Base-by-base conservation (phyloP, 2,329 filamentous ascomycete species). In the Whalleya microplaca region DNA sequence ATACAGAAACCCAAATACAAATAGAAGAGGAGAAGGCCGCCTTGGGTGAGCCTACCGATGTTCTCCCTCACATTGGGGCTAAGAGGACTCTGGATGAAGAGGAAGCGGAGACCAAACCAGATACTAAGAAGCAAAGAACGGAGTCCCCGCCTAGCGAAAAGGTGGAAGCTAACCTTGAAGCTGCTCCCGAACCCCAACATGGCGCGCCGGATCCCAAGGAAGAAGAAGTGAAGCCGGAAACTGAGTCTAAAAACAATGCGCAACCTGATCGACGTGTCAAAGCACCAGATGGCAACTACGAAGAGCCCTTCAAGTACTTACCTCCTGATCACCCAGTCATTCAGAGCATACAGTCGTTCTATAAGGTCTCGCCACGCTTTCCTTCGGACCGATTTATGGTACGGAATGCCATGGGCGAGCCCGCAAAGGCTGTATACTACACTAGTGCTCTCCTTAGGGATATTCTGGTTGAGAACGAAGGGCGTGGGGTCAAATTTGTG, bases 381-480 rank as follows among this genome's bases (percentile, higher is more conserved):
- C 95, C 95, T 0, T 82, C 87, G 20, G 90, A 96, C 73, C 88
- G 94, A 53, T 99, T 95, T 79, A 91, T 99, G 87, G 95, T 99
- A 50, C 90, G 95, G 68, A 99, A 99, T 76, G 91, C 91, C 21
- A 83, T 88, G 60, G 95, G 92, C 46, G 86, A 92, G 70, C 92
- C 94, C 0, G 87, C 91, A 50, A 96, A 96, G 79, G 95, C 93
- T 23, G 94, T 99, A 66, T 99, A 99, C 82, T 99, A 98, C 80
- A 96, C 92, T 10, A 93, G 89, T 37, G 84, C 85, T 3, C 82
- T 98, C 12, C 89, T 92, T 20, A 89, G 92, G 29, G 89, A 94
- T 63, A 95, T 99, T 51, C 82, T 99, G 2, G 84, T 82, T 3
- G 84, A 89, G 70, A 99, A 99, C 72, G 92, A 97, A 74, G 91